Conservation (phyloP, 140 eudicot genomes). For the Senecio squalidus region DNA sequence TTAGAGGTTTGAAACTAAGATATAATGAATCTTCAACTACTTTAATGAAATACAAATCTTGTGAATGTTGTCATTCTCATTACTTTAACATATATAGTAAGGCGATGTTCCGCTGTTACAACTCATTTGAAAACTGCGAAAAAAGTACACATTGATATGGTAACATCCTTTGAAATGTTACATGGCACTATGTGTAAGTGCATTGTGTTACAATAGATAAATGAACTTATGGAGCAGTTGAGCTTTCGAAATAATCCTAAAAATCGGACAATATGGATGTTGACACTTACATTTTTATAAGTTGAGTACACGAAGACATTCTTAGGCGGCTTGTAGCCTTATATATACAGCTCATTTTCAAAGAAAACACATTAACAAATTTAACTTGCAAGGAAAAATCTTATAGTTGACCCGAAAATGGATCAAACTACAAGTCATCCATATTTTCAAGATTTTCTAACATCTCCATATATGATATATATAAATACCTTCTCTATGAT, state of each 20-base stretch:
- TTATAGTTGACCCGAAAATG: slow-evolving; percentile 14
- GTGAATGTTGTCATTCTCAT: slow-evolving; percentile 2
- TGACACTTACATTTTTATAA: slow-evolving; percentile 14
- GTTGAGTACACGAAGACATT: not conserved
- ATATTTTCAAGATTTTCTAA: not conserved
- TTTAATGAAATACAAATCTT: not conserved
- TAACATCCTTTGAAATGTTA: no score
- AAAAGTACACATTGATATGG: not conserved
- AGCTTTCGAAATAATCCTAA: not conserved
- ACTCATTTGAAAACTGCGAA: not conserved
- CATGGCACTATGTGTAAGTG: not conserved
- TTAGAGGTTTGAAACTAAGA: not conserved
- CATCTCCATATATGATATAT: not conserved
- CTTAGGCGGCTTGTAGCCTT: slow-evolving; percentile 17
- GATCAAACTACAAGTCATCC: slow-evolving; percentile 3
- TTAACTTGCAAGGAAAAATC: slow-evolving; percentile 17
- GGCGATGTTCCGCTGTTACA: not conserved
- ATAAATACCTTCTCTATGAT: slow-evolving; percentile 22
- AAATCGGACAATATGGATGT: slow-evolving; percentile 8
- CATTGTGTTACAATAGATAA: not conserved
- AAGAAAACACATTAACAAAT: not conserved
- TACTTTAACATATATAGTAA: no score
- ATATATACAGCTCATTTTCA: slow-evolving; percentile 24
- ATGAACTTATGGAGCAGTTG: not conserved
- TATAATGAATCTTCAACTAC: not conserved